Conservation (phyloP, 176 grass and related monocot genomes). For the Ampelocalamus luodianensis region DNA sequence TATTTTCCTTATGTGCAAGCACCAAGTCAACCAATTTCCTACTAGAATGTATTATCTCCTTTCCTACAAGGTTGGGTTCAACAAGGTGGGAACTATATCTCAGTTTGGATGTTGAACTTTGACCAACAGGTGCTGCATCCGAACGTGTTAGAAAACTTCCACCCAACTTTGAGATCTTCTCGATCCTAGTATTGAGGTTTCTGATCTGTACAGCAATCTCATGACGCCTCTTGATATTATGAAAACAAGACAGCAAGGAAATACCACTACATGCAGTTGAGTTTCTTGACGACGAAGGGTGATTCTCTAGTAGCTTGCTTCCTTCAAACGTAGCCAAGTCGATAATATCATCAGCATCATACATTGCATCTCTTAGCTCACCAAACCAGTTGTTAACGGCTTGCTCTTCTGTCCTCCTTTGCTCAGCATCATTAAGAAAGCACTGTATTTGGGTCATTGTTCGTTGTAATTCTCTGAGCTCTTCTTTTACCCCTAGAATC, state of each 20-base stretch:
- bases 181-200: not conserved
- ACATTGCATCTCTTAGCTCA: not conserved
- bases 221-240: not conserved
- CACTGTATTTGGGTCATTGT: not conserved
- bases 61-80: slow-evolving; percentile 40
- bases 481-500: too few species aligned
- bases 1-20: slow-evolving; percentile 12
- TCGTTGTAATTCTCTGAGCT: not conserved
- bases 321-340: not conserved
- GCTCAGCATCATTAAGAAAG: not conserved
- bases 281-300: not conserved
- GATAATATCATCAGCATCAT: not conserved
- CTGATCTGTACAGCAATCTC: not conserved
- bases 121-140: too few species aligned
- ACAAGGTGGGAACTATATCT: slow-evolving; percentile 7
- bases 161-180: not conserved
- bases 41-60: slow-evolving; percentile 10
- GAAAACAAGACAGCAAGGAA: not conserved
- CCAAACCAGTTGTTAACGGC: too few species aligned
- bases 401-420: not conserved
- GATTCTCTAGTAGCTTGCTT: not conserved
- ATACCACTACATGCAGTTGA: not conserved
- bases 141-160: too few species aligned
- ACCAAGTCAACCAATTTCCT: slow-evolving; percentile 1
- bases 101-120: too few species aligned